phyloP scores from a whole-genome alignment of 2,329 filamentous ascomycete species.

The Colletotrichum lupini region DNA sequence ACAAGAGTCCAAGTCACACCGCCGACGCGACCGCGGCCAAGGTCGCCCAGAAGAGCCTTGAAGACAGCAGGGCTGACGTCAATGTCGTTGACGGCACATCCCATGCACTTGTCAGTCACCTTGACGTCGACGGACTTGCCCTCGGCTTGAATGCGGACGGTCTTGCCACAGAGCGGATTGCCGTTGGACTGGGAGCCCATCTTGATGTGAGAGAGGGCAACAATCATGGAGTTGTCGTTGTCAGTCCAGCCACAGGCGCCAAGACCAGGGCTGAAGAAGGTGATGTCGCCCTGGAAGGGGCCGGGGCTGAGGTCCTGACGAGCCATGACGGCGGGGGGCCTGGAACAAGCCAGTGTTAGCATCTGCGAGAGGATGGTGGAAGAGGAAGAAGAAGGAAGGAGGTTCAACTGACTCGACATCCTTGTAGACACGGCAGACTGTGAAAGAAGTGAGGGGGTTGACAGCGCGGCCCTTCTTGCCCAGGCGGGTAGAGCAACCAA shows the following conservation, averaged over 20 bases:
- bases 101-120: conserved; percentile 34
- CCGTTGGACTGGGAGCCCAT: conserved; percentile 31
- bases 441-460: neutral
- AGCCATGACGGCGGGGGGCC: neutral
- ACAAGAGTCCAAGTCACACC: conserved; percentile 15
- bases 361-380: too few species aligned
- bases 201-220: conserved; percentile 33
- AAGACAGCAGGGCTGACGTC: conserved; percentile 31
- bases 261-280: conserved; percentile 23
- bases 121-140: conserved; percentile 13
- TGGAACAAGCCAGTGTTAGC: neutral
- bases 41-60: conserved; percentile 5
- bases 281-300: conserved; percentile 24
- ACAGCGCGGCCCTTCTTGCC: neutral
- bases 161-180: conserved; percentile 28
- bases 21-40: conserved; percentile 7
- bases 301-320: conserved; percentile 19
- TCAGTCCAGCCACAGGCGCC: conserved; percentile 28
- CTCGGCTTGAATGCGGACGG: neutral
- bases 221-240: conserved; percentile 5
- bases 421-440: conserved; percentile 15
- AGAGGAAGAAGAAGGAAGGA: neutral
- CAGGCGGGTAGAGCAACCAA: neutral
- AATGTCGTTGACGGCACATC: conserved; percentile 8
- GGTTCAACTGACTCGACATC: neutral